phyloP scores from a whole-genome alignment of 2,329 filamentous ascomycete species.

The Fusarium palustre region DNA sequence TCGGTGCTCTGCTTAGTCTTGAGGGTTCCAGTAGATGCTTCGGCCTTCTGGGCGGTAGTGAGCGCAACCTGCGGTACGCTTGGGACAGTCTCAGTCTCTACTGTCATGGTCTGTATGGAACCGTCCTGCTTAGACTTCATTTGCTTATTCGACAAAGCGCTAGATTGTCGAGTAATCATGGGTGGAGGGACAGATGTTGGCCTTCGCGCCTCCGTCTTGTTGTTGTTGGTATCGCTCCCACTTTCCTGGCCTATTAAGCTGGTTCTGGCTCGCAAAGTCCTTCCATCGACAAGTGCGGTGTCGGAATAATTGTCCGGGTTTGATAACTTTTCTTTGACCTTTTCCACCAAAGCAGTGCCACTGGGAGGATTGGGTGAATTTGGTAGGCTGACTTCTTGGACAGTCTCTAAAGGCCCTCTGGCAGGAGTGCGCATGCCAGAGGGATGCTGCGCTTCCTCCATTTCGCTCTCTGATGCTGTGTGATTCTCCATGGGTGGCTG shows the following conservation, averaged over 20 bases:
- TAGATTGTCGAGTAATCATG: conserved; percentile 74
- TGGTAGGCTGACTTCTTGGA: conserved; percentile 87
- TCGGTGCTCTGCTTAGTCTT: conserved; percentile 92
- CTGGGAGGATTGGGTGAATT: conserved; percentile 70
- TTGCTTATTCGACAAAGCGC: conserved; percentile 71
- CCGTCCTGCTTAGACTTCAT: conserved; percentile 79
- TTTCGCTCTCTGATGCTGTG: conserved; percentile 63
- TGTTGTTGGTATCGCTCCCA: conserved; percentile 74
- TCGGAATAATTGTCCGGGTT: conserved; percentile 58
- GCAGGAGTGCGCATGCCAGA: conserved; percentile 70
- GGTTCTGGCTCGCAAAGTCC: conserved; percentile 60
- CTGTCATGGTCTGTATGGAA: conserved; percentile 91
- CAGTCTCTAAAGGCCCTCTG: conserved; percentile 81
- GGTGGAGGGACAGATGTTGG: conserved; percentile 62
- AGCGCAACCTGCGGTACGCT: conserved; percentile 88
- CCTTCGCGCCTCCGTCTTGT: conserved; percentile 56
- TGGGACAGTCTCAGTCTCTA: conserved; percentile 95
- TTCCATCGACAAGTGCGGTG: conserved; percentile 54
- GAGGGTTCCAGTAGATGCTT: conserved; percentile 76
- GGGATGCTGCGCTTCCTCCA: conserved; percentile 59
- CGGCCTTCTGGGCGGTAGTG: conserved; percentile 71
- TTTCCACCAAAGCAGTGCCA: conserved; percentile 62
- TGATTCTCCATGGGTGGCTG: conserved; percentile 56
- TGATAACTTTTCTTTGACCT: conserved; percentile 62
- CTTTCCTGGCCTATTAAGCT: conserved; percentile 65